Base-by-base conservation (phyloP, 441 rosid species). In the Adansonia rubrostipa region DNA sequence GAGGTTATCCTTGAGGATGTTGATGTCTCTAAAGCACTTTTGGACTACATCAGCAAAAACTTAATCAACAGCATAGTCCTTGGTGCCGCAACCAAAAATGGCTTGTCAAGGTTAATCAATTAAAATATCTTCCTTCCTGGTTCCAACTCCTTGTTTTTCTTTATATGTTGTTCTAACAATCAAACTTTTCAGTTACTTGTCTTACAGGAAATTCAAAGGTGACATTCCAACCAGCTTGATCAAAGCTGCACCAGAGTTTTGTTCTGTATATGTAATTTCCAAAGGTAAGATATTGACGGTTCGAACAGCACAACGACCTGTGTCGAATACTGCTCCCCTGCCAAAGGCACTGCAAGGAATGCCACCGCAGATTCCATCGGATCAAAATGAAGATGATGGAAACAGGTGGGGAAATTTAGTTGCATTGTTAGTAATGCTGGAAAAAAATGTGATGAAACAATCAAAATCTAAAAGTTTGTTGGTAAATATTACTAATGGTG, bases 211-310 rank as follows among this genome's bases (percentile, higher is more conserved):
- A 83, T 83, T 84, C 84, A 91, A 88, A 82, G 81, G 82, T 74
- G 95, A 95, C 78, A 81, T 93, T 24, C 77, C 94, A 5, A 69
- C 86, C 42, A 76, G 71, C 14, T 10, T 92, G 19, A 76, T 87
- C 66, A 95, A 91, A 83, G 65, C 81, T 9, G 87, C 90, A 0
- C 99, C 94, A 15, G 94, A 89, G 66, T 93, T 88, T 76, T 95
- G 99, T 83, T 87, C 92, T 13, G 85, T 92, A 2, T 91, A 85
- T 61, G 92, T 95, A 9, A 91, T 95, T 77, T 80, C 90, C 8
- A 95, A 93, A 81, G 98, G 99, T 71, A 95, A 90, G 85, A 79
- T 90, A 15, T 47, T 77, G 11, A 77, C 92, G 0, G 82, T 83
- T 4, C 75, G 84, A 73, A 79, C 89, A 11, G 94, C 97, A 5